These are phyloP conservation scores for Hura crepitans DNA, from an alignment of 441 rosid species.

Conservation along the genomic window DNA sequence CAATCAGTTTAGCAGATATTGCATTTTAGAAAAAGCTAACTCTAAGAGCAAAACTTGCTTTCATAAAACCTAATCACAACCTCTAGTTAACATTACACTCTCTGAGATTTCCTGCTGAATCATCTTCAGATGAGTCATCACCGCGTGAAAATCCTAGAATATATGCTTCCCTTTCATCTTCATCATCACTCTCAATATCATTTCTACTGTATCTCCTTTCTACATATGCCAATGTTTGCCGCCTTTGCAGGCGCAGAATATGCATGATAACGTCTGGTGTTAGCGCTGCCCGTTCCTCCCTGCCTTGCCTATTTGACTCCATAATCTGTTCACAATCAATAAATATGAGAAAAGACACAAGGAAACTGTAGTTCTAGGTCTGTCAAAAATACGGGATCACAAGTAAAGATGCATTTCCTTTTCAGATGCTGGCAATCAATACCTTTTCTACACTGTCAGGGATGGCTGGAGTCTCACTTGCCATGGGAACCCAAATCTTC, in stretches of 20 bases:
- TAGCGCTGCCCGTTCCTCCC: slow-evolving; percentile 46
- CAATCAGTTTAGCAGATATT: not conserved
- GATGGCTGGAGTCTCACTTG: slow-evolving; percentile 32
- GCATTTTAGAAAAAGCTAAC: not conserved
- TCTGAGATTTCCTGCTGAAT: slow-evolving; percentile 28
- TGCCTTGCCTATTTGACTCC: slow-evolving; percentile 51
- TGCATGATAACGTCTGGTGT: slow-evolving; percentile 64
- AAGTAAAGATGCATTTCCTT: not conserved
- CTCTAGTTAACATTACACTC: slow-evolving; percentile 55
- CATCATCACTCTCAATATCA: slow-evolving; percentile 43
- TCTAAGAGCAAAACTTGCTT: slow-evolving; percentile 1
- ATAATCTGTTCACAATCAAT: slow-evolving; percentile 40
- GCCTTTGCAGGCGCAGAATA: slow-evolving; percentile 56
- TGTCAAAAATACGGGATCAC: not conserved
- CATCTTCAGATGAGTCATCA: slow-evolving; percentile 30
- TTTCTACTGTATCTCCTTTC: slow-evolving; percentile 48
- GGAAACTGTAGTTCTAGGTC: not conserved
- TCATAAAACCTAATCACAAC: slow-evolving; percentile 1
- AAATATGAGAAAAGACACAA: slow-evolving; percentile 1
- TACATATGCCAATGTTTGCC: slow-evolving; percentile 42
- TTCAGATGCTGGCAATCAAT: not conserved
- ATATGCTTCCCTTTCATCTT: slow-evolving; percentile 33
- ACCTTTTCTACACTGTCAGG: slow-evolving; percentile 57
- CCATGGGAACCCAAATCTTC: slow-evolving; percentile 60
- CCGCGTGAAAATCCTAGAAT: slow-evolving; percentile 29